Conservation (phyloP, 2,329 filamentous ascomycete species). For the Claviceps citrina region DNA sequence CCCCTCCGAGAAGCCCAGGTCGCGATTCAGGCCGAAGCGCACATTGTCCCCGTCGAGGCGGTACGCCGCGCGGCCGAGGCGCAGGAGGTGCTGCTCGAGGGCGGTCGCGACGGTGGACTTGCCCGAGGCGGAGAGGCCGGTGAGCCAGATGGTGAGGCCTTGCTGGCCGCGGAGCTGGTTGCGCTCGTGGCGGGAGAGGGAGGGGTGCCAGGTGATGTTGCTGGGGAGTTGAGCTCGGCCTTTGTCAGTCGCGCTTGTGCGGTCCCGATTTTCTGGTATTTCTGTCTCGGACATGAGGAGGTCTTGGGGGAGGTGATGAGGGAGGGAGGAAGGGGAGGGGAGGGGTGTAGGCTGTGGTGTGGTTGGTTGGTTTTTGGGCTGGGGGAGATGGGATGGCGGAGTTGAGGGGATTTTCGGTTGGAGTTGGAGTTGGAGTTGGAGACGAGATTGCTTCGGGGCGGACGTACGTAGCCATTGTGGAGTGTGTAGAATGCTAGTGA, state of each 20-base stretch:
- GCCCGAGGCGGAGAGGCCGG: conserved; percentile 85
- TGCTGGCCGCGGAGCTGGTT: conserved; percentile 61
- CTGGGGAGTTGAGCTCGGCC: too few relatives aligned
- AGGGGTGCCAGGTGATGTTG: conserved; percentile 83
- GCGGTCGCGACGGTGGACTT: conserved; percentile 96
- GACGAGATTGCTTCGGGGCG: too few relatives aligned
- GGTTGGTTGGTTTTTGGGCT: neutral
- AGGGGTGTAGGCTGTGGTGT: too few relatives aligned
- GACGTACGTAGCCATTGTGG: conserved; percentile 11
- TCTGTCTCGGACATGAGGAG: too few relatives aligned
- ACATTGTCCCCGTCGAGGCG: conserved; percentile 96
- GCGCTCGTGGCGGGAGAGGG: conserved; percentile 65
- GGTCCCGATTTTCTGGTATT: too few relatives aligned
- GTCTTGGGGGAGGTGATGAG: too few relatives aligned
- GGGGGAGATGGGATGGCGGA: too few relatives aligned
- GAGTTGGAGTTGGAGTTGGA: too few relatives aligned
- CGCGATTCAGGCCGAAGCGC: conserved; percentile 94
- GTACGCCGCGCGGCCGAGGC: conserved; percentile 71
- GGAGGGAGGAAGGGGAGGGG: too few relatives aligned
- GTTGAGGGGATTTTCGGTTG: too few relatives aligned
- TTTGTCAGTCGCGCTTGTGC: too few relatives aligned
- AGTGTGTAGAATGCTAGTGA: too few relatives aligned
- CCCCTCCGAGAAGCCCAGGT: conserved; percentile 82
- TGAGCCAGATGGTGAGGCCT: conserved; percentile 95
- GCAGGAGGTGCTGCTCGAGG: conserved; percentile 90